Evolutionary conservation across 2,329 filamentous ascomycete species (phyloP).

Genomic region (Thielaviopsis punctulata): DNA sequence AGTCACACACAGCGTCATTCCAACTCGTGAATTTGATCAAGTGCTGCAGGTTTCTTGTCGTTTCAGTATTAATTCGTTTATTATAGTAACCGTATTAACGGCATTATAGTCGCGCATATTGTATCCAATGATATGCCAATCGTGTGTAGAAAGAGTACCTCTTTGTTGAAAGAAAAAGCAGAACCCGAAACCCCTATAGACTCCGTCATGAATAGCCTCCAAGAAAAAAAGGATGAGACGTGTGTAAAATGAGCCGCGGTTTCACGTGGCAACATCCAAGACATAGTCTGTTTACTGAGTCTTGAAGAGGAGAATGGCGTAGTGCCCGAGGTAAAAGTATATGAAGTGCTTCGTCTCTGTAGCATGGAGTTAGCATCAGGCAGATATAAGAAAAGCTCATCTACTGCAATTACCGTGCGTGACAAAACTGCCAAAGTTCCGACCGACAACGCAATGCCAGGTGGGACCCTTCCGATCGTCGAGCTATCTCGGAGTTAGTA

Average conservation of each 20-base stretch:
- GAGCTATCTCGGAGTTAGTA: slow-evolving; percentile 43
- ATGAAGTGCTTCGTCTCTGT: slow-evolving; percentile 99
- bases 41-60: no score
- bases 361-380: not conserved
- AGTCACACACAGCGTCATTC: not conserved
- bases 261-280: not conserved
- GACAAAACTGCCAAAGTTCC: slow-evolving; percentile 98
- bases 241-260: not conserved
- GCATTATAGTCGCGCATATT: not conserved
- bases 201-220: not conserved
- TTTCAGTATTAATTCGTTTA: no score
- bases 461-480: slow-evolving; percentile 93
- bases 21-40: no score
- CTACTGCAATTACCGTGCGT: slow-evolving; percentile 58
- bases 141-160: not conserved
- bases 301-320: slow-evolving; percentile 96
- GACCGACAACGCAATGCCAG: slow-evolving; percentile 97
- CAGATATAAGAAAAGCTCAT: not conserved
- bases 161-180: not conserved
- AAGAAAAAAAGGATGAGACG: not conserved
- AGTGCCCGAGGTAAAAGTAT: slow-evolving; percentile 98
- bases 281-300: slow-evolving; percentile 51
- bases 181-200: not conserved
- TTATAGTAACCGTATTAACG: not conserved
- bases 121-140: not conserved